Percentiles rank a stretch among this genome's conserved stretches.
phyloP scores from a whole-genome alignment of 148 eudicot species.

The Cornus controversa region DNA sequence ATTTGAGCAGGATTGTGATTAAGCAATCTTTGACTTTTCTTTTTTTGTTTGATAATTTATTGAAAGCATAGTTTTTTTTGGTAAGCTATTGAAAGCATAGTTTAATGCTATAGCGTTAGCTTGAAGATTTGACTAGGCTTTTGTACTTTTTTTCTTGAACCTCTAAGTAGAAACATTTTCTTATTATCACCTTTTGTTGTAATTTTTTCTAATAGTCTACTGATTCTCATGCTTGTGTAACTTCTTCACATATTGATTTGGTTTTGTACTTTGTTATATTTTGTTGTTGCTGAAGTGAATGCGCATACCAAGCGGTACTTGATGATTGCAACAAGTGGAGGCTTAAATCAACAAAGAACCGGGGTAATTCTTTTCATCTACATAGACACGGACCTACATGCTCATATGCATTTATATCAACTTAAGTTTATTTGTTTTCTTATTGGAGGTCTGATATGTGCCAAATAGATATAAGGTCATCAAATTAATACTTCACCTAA shows the following conservation, averaged over 20 bases:
- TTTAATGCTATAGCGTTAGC: not conserved
- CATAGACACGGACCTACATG: not conserved
- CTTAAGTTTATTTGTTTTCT: not conserved
- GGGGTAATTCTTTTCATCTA: conserved; percentile 55
- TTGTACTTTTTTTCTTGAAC: too few relatives aligned
- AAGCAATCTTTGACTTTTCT: not conserved
- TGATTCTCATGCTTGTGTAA: not conserved
- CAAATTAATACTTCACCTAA: too few relatives aligned
- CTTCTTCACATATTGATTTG: not conserved
- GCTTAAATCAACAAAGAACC: conserved; percentile 90
- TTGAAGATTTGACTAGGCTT: conserved; percentile 3
- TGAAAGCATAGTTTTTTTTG: not conserved
- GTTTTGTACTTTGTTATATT: conserved; percentile 9
- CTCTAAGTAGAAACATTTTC: not conserved
- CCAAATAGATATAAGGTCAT: too few relatives aligned
- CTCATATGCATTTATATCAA: not conserved
- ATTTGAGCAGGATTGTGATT: conserved; percentile 10
- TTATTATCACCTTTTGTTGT: not conserved
- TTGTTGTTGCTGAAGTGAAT: conserved; percentile 58
- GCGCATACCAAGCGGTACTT: conserved; percentile 60
- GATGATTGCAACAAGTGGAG: conserved; percentile 88
- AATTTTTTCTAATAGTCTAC: not conserved
- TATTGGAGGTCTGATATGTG: too few relatives aligned
- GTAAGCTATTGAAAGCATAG: not conserved
- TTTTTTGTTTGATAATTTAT: conserved; percentile 1